Base-by-base conservation (phyloP, 176 grass and related monocot species). In the Cymbopogon citratus region DNA sequence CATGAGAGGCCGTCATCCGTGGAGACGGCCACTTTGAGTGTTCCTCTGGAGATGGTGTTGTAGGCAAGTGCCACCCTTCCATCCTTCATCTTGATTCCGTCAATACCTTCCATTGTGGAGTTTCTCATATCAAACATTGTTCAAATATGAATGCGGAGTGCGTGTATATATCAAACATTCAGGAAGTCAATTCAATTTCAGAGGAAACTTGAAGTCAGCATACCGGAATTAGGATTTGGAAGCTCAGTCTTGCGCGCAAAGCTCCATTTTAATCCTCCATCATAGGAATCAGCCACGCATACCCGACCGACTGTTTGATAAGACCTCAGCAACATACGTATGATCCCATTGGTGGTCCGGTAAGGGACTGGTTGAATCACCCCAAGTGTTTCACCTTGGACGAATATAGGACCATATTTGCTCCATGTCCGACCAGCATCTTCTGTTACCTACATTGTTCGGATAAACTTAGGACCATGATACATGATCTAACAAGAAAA, bases 301-400 rank as follows among this genome's bases (percentile, higher is more conserved):
- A 98, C 81, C 25, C 5, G 75, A 4, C 90, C 84, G 0, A 98
- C 85, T 19, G 59, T 87, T 41, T 91, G 88, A 12, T 88, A 95
- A 56, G 95, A 98, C 43, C 95, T 83, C 46, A 98, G 69, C 70
- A 98, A 80, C 88, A 95, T 80, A 7, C 95, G 81, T 39, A 92
- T 87, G 12, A 82, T 91, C 45, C 92, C 90, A 23, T 83, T 94
- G 38, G 88, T 24, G n/a, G 88, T 98, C 73, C 23, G 56, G 27
- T 98, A 98, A n/a, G 90, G 92, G 41, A 98, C 92, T 46, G 95
- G 95, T 29, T 98, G 95, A 89, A 98, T 98, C 86, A 95, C 92
- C 16, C 92, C 86, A 67, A 95, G 88, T 12, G 82, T 91, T 84
- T 95, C 82, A 5, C 80, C 85, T 82, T 95, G 73, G 66, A 98